Percentiles rank a stretch among this genome's conserved stretches.
phyloP scores from a whole-genome alignment of 1,284 basidiomycete genomes.

The Apiotrichum laibachii region DNA sequence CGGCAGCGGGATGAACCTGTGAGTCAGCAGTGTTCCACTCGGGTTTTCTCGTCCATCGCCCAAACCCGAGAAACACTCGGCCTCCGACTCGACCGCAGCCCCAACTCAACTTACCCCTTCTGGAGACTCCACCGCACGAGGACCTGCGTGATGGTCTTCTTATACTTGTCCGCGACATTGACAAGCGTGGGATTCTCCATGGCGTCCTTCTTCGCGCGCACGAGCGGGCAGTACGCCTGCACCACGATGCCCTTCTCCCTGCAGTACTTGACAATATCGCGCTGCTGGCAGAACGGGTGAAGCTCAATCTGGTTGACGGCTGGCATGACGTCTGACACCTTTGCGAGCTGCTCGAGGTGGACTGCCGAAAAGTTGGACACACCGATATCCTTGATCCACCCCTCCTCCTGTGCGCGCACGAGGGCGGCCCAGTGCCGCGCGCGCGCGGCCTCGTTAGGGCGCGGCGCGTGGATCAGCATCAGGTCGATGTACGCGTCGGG shows the following conservation, averaged over 20 bases:
- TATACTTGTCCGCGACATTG: conserved; percentile 61
- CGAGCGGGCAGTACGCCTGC: conserved; percentile 73
- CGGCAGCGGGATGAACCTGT: conserved; percentile 66
- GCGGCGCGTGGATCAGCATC: conserved; percentile 64
- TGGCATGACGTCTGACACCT: conserved; percentile 61
- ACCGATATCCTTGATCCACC: conserved; percentile 68
- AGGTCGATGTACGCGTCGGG: conserved; percentile 63
- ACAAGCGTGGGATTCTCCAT: conserved; percentile 60
- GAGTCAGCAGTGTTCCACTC: conserved; percentile 6
- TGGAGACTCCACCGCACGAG: conserved; percentile 80
- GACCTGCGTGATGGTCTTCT: conserved; percentile 67
- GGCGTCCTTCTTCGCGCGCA: conserved; percentile 56
- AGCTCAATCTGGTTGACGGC: conserved; percentile 80
- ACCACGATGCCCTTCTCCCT: conserved; percentile 64
- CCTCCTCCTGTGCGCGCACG: conserved; percentile 54
- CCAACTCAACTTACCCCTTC: conserved; percentile 60
- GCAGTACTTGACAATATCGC: conserved; percentile 74
- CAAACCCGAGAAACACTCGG: too few species aligned
- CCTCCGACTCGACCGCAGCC: not conserved
- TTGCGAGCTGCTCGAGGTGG: conserved; percentile 72
- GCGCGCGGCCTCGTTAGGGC: conserved; percentile 31
- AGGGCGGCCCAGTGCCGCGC: conserved; percentile 41
- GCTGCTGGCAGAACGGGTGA: conserved; percentile 70
- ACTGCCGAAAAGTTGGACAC: conserved; percentile 74
- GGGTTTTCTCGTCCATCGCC: too few species aligned